A percentile compares a stretch with the other conserved stretches of the same genome.
Conservation (phyloP, 257 asterid species). For the Lycium barbarum region DNA sequence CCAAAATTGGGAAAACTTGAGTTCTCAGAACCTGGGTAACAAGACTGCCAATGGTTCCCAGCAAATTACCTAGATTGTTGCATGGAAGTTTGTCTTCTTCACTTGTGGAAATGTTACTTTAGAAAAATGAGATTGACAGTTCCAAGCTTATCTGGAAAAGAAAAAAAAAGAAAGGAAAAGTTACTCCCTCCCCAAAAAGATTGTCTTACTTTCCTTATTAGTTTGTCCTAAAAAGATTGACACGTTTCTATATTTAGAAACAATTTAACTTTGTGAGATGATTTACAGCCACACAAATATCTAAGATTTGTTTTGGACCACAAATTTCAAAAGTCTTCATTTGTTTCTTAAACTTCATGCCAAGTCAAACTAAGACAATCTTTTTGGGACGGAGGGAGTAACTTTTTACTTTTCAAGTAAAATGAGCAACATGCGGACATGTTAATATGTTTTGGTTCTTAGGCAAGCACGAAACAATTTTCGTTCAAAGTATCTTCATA, state of each 20-base stretch:
- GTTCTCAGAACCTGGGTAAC: slow-evolving; percentile 10
- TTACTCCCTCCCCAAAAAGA: too few relatives aligned
- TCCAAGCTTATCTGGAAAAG: neutral
- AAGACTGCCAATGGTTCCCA: neutral
- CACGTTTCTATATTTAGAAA: too few relatives aligned
- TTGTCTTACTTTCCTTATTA: too few relatives aligned
- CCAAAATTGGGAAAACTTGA: slow-evolving; percentile 19
- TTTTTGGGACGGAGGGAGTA: too few relatives aligned
- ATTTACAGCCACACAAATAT: too few relatives aligned
- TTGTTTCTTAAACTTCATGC: too few relatives aligned
- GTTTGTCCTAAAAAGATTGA: too few relatives aligned
- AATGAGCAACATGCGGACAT: neutral
- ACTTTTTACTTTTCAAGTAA: neutral
- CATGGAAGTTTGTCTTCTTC: neutral
- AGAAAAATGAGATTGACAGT: slow-evolving; percentile 16
- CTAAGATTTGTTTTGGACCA: too few relatives aligned
- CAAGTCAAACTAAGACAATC: too few relatives aligned
- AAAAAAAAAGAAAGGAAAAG: neutral
- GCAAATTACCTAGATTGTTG: slow-evolving; percentile 8
- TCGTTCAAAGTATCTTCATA: neutral
- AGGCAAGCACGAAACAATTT: neutral
- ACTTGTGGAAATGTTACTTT: slow-evolving; percentile 2
- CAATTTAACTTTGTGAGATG: too few relatives aligned
- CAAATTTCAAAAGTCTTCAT: too few relatives aligned
- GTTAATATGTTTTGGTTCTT: neutral